Percentiles rank a stretch among this genome's conserved stretches.
These are phyloP conservation scores for Dothidotthia symphoricarpi DNA, from an alignment of 2,329 filamentous ascomycete species.

Conservation along the genomic window DNA sequence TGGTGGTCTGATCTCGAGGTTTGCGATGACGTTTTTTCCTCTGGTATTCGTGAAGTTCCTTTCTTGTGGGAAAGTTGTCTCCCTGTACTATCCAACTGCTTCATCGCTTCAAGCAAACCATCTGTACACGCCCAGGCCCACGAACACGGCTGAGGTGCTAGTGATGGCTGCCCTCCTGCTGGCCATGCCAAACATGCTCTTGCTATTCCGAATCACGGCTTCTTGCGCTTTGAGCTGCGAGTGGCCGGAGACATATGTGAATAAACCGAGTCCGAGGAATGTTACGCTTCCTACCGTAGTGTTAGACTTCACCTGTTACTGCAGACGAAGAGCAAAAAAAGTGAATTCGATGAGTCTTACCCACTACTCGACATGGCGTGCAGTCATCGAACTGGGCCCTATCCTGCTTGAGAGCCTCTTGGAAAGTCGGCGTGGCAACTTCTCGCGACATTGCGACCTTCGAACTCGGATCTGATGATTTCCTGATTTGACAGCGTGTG, in stretches of 20 bases:
- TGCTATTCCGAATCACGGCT: slow-evolving; percentile 42
- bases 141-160: slow-evolving; percentile 41
- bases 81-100: not conserved
- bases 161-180: slow-evolving; percentile 44
- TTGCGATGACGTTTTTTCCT: too few relatives aligned
- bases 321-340: not conserved
- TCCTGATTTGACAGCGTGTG: slow-evolving; percentile 1
- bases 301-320: not conserved
- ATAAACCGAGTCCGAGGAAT: slow-evolving; percentile 49
- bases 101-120: slow-evolving; percentile 33
- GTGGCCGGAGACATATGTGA: slow-evolving; percentile 49
- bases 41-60: too few relatives aligned
- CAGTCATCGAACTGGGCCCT: slow-evolving; percentile 59
- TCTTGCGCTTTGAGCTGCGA: slow-evolving; percentile 45
- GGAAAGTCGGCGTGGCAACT: slow-evolving; percentile 23
- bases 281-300: slow-evolving; percentile 41
- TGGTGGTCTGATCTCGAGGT: too few relatives aligned
- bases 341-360: slow-evolving; percentile 44
- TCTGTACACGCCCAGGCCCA: slow-evolving; percentile 47
- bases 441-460: slow-evolving; percentile 19
- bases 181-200: slow-evolving; percentile 44
- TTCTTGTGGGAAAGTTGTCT: too few relatives aligned
- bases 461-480: too few relatives aligned
- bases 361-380: slow-evolving; percentile 67
- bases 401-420: slow-evolving; percentile 34